A percentile compares a stretch with the other conserved stretches of the same genome.
Evolutionary conservation across 495 filamentous ascomycete species (phyloP).

Genomic region (Xylaria castorea): DNA sequence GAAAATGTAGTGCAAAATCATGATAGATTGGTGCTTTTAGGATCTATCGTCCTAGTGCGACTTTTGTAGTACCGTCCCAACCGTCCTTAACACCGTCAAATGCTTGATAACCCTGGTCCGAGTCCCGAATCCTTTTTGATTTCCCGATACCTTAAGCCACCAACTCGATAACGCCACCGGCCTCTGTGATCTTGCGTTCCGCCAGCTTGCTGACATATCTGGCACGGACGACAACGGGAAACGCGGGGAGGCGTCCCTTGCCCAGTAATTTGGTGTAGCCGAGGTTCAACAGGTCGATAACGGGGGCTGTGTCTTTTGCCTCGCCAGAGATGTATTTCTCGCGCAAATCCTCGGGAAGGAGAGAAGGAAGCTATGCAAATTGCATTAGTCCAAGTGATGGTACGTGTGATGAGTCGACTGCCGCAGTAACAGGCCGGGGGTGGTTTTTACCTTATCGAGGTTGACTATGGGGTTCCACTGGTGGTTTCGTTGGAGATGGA

Average conservation of each 20-base stretch:
- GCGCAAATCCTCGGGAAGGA: slow-evolving; percentile 81
- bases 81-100: slow-evolving; percentile 27
- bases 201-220: slow-evolving; percentile 86
- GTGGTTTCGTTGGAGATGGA: slow-evolving; percentile 87
- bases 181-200: slow-evolving; percentile 94
- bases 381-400: slow-evolving; percentile 54
- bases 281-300: slow-evolving; percentile 89
- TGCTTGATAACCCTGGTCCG: slow-evolving; percentile 11
- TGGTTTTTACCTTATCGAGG: slow-evolving; percentile 76
- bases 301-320: slow-evolving; percentile 82
- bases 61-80: slow-evolving; percentile 17
- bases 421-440: slow-evolving; percentile 32
- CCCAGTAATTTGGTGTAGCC: slow-evolving; percentile 94
- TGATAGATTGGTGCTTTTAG: slow-evolving; percentile 27
- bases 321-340: slow-evolving; percentile 78
- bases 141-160: slow-evolving; percentile 70
- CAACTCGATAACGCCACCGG: slow-evolving; percentile 88
- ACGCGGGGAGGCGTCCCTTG: slow-evolving; percentile 86
- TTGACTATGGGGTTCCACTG: slow-evolving; percentile 95
- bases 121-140: slow-evolving; percentile 7
- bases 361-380: slow-evolving; percentile 72
- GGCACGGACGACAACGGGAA: slow-evolving; percentile 87
- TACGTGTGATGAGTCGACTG: slow-evolving; percentile 65
- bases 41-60: slow-evolving; percentile 19
- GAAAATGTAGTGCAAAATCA: background rate